Conservation (phyloP, 495 filamentous ascomycete genomes). For the Xylaria telfairii region DNA sequence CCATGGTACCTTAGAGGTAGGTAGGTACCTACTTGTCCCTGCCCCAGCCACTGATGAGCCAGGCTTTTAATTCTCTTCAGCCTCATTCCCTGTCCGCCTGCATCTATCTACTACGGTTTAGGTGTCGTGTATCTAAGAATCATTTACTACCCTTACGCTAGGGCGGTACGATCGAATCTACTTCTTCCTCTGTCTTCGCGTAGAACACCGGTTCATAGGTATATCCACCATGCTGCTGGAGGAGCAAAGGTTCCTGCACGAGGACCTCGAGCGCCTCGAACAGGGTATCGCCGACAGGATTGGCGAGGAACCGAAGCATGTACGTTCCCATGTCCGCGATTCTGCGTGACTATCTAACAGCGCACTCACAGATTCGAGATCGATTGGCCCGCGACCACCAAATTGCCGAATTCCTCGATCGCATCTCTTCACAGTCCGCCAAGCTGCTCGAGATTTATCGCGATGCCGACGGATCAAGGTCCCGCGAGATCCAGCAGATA, state of each 20-base stretch:
- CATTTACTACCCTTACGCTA: not conserved
- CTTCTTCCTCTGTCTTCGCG: not conserved
- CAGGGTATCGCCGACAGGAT: conserved; percentile 90
- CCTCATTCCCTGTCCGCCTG: conserved; percentile 1
- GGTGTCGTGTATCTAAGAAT: not conserved
- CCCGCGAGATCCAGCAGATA: conserved; percentile 82
- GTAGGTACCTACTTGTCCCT: no score
- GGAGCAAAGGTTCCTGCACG: conserved; percentile 89
- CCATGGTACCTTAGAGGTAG: no score
- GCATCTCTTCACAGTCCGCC: conserved; percentile 84
- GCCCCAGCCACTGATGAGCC: not conserved
- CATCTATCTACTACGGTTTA: not conserved
- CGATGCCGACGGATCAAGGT: conserved; percentile 72
- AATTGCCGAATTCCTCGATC: conserved; percentile 80
- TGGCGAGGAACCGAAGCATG: conserved; percentile 85
- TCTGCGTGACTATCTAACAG: conserved; percentile 12
- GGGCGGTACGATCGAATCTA: not conserved
- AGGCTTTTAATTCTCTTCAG: not conserved
- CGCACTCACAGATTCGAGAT: conserved; percentile 71
- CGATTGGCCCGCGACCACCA: conserved; percentile 88
- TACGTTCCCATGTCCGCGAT: conserved; percentile 51
- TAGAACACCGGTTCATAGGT: not conserved
- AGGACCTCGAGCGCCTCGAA: conserved; percentile 94
- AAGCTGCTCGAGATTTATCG: conserved; percentile 84
- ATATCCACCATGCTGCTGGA: conserved; percentile 75